phyloP scores from a whole-genome alignment of 2,329 filamentous ascomycete genomes.

The Fusarium sp. region DNA sequence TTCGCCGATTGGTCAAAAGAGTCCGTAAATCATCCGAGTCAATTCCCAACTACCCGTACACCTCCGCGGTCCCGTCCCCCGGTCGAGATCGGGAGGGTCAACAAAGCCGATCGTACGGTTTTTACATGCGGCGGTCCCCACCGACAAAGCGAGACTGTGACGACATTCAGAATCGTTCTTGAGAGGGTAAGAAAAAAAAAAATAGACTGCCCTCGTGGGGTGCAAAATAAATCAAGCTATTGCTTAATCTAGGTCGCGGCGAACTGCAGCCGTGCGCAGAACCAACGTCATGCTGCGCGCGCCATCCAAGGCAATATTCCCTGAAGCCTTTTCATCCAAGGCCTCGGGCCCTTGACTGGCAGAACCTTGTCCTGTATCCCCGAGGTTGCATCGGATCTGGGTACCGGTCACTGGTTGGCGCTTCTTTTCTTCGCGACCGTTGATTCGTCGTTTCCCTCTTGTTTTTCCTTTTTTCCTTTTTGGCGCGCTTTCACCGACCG shows the following conservation, averaged over 20 bases:
- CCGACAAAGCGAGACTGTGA: conserved; percentile 19
- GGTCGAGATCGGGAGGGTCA: conserved; percentile 14
- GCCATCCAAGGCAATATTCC: conserved; percentile 21
- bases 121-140: conserved; percentile 18
- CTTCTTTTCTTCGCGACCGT: conserved; percentile 8
- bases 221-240: conserved; percentile 7
- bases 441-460: conserved; percentile 26
- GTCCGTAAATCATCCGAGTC: conserved; percentile 16
- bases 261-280: conserved; percentile 24
- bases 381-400: conserved; percentile 24
- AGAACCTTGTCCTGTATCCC: conserved; percentile 14
- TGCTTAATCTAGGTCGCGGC: conserved; percentile 13
- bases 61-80: conserved; percentile 6
- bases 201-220: neutral
- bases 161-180: conserved; percentile 14
- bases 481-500: conserved; percentile 2
- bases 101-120: conserved; percentile 29
- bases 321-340: conserved; percentile 6
- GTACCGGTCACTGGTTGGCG: conserved; percentile 18
- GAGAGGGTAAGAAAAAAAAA: neutral
- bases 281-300: conserved; percentile 27
- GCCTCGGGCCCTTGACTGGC: conserved; percentile 5
- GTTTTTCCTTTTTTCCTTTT: neutral
- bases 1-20: neutral
- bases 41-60: neutral